Percentiles rank a stretch among this genome's conserved stretches.
Conservation (phyloP, 2,329 filamentous ascomycete genomes). For the Ophiosphaerella herpotricha region DNA sequence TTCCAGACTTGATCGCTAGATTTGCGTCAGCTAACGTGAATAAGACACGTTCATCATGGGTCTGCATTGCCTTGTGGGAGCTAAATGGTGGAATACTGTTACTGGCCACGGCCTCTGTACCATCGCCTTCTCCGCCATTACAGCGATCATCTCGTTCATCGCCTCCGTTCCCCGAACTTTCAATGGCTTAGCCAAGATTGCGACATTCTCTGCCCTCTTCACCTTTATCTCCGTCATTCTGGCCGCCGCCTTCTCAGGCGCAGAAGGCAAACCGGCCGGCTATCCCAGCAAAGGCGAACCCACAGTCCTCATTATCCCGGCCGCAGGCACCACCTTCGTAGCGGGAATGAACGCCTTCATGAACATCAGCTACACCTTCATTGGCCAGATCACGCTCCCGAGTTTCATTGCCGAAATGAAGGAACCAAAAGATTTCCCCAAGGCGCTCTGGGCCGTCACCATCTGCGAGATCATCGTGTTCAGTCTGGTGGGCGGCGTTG, state of each 20-base stretch:
- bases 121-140: slow-evolving; percentile 76
- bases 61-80: slow-evolving; percentile 81
- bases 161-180: slow-evolving; percentile 88
- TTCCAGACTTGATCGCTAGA: slow-evolving; percentile 55
- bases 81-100: slow-evolving; percentile 90
- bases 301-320: slow-evolving; percentile 69
- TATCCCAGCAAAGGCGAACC: slow-evolving; percentile 65
- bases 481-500: slow-evolving; percentile 76
- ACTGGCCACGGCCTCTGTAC: slow-evolving; percentile 74
- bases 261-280: slow-evolving; percentile 73
- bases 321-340: slow-evolving; percentile 76
- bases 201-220: slow-evolving; percentile 79
- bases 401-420: slow-evolving; percentile 97
- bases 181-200: slow-evolving; percentile 75
- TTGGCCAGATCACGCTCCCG: slow-evolving; percentile 90
- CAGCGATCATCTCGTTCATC: slow-evolving; percentile 74
- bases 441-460: slow-evolving; percentile 88
- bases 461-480: slow-evolving; percentile 87
- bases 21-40: background rate
- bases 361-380: slow-evolving; percentile 96
- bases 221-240: slow-evolving; percentile 88
- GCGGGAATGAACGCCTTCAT: slow-evolving; percentile 84
- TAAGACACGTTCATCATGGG: slow-evolving; percentile 49
- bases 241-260: slow-evolving; percentile 78
- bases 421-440: slow-evolving; percentile 80